phyloP scores from a whole-genome alignment of 2,329 filamentous ascomycete genomes.

The Penicillium oxalicum region DNA sequence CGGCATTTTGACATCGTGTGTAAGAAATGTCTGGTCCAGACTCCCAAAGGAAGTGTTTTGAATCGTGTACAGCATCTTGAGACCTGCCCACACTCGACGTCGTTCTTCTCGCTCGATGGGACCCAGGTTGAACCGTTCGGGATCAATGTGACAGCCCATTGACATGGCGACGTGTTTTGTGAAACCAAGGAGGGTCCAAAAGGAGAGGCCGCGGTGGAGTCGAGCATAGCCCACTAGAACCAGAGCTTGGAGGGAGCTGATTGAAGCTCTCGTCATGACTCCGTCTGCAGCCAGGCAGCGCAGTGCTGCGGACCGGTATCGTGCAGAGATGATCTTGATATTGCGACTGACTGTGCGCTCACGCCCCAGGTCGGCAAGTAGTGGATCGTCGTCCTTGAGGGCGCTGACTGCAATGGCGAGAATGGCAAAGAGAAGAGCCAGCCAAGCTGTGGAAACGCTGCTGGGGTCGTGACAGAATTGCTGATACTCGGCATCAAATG shows the following conservation, averaged over 20 bases:
- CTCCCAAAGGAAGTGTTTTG: slow-evolving; percentile 36
- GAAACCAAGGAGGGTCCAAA: slow-evolving; percentile 38
- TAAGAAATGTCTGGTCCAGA: slow-evolving; percentile 24
- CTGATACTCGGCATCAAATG: slow-evolving; percentile 36
- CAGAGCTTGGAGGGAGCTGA: slow-evolving; percentile 37
- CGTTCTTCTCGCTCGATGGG: slow-evolving; percentile 36
- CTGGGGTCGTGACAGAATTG: slow-evolving; percentile 32
- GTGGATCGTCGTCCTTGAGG: slow-evolving; percentile 31
- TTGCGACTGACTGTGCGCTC: slow-evolving; percentile 33
- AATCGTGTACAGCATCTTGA: slow-evolving; percentile 38
- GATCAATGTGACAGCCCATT: slow-evolving; percentile 40
- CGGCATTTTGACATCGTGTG: slow-evolving; percentile 28
- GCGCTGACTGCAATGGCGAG: slow-evolving; percentile 36
- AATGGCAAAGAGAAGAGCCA: slow-evolving; percentile 37
- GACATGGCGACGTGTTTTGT: slow-evolving; percentile 38
- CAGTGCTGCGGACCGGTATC: slow-evolving; percentile 35
- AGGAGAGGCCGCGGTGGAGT: slow-evolving; percentile 30
- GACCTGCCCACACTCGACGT: slow-evolving; percentile 35
- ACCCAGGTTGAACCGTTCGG: slow-evolving; percentile 31
- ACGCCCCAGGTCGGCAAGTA: slow-evolving; percentile 34
- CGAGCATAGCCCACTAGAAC: slow-evolving; percentile 38
- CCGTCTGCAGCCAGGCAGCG: slow-evolving; percentile 36
- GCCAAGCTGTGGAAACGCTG: slow-evolving; percentile 34
- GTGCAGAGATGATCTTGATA: slow-evolving; percentile 31
- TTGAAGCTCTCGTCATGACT: slow-evolving; percentile 35